These are phyloP conservation scores for Pseudopyricularia javanii DNA, from an alignment of 2,329 filamentous ascomycete species.

Conservation along the genomic window DNA sequence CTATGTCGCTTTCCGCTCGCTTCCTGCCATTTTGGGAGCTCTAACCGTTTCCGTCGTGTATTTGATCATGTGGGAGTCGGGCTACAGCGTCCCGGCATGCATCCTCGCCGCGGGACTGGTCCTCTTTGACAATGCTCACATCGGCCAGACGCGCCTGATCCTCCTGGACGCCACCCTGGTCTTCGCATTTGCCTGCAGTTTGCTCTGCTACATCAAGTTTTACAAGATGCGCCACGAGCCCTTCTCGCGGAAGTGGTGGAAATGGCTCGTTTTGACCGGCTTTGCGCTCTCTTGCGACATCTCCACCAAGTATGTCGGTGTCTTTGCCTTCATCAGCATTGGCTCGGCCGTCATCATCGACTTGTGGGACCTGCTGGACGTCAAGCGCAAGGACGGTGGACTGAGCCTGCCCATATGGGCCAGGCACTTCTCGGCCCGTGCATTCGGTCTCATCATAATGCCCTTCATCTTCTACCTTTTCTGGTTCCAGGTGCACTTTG, in stretches of 20 bases:
- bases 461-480: conserved; percentile 89
- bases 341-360: conserved; percentile 90
- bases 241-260: conserved; percentile 98
- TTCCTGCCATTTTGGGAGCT: conserved; percentile 92
- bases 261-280: conserved; percentile 92
- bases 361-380: conserved; percentile 84
- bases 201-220: conserved; percentile 91
- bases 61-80: conserved; percentile 99
- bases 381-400: conserved; percentile 74
- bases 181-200: conserved; percentile 88
- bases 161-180: conserved; percentile 89
- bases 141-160: conserved; percentile 91
- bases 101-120: conserved; percentile 75
- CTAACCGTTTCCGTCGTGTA: conserved; percentile 87
- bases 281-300: conserved; percentile 95
- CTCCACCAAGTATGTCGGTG: conserved; percentile 94
- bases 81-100: conserved; percentile 89
- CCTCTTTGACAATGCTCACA: conserved; percentile 94
- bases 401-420: conserved; percentile 67
- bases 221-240: conserved; percentile 87
- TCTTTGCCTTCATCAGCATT: conserved; percentile 95
- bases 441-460: conserved; percentile 77
- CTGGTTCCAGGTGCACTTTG: conserved; percentile 90
- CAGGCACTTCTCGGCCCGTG: conserved; percentile 72
- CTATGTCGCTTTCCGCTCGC: conserved; percentile 97